Evolutionary conservation across 139 green algal species (phyloP), one percentile per base, ranked within the genome.

Genomic region (Chlorella sorokiniana): DNA sequence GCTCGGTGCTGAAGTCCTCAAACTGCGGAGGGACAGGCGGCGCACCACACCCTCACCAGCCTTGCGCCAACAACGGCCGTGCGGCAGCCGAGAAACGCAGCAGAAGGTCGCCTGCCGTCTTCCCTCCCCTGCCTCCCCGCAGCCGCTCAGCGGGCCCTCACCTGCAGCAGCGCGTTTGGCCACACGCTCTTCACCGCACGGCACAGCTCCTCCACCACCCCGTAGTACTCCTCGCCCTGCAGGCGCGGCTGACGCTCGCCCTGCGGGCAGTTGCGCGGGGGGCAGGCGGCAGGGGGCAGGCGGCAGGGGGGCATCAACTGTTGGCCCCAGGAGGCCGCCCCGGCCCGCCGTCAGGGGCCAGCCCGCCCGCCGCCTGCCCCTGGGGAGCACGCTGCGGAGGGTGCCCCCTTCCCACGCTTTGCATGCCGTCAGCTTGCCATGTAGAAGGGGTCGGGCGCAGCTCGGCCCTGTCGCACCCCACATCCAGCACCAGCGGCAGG

Each of bases 401-500:
- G n/a, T n/a, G n/a, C n/a, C n/a, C n/a, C n/a, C n/a, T n/a, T n/a
- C n/a, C n/a, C n/a, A n/a, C n/a, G n/a, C n/a, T n/a, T n/a, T n/a
- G n/a, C n/a, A n/a, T n/a, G n/a, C n/a, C n/a, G n/a, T n/a, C n/a
- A n/a, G 4, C 73, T 38, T 69, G 69, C 96, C 64, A 92, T 40
- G 78, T 99, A 98, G 29, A 91, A 86, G 0, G 86, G 88, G 84
- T 97, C 92, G 0, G 90, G 4, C 93, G 87, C 42, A 98, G 90
- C 27, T 84, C 71, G 69, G 92, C 35, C 52, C 93, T 95, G 90
- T 97, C 92, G 63, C 93, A 98, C 48, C 96, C 96, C 35, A 93
- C 91, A 75, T 99, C 96, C 33, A 99, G 79, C 56, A 83, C 88
- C 10, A 98, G 75, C 5, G 96, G 96, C 78, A 99, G 90, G 42